Evolutionary conservation across 257 asterid species (phyloP), one percentile per base, ranked within the genome.

Genomic region (Plantago elongata): DNA sequence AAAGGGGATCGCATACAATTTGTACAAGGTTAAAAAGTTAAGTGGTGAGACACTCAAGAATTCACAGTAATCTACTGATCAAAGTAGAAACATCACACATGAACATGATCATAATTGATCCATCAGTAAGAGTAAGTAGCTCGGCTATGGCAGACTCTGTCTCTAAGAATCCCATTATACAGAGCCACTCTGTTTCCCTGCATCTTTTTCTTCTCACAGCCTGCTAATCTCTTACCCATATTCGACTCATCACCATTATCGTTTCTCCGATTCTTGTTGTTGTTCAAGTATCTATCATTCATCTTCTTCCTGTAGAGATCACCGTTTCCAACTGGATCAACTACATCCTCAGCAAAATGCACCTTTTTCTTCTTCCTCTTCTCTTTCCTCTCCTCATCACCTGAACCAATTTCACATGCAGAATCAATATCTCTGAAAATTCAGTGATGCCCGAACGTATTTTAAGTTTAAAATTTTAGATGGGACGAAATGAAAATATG

Each of bases 271-370:
- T 40, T 3, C 42, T 11, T 15, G 16, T 58, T 58, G 16, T 42
- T 58, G 5, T 52, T 42, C 10, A 48, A 34, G 9, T 48, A 84
- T 66, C 64, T 56, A 73, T 27, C 9, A 2, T 22, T 22, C 27
- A 22, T 22, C 63, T 14, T 38, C 15, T 72, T 89, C 61, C 97
- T 80, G 68, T 89, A 86, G 43, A 77, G 87, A 49, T 84, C 91
- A 59, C 83, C 76, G 67, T 89, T 86, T 22, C 95, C 97, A 68
- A 13, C 73, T 13, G 97, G 90, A 81, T 86, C 97, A 82, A 86
- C 95, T 76, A 89, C 94, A 64, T 84, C 91, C 68, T 78, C 87
- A 52, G 95, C 97, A 73, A 89, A 86, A 45, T 82, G 90, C 80
- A 89, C 97, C 63, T 58, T 86, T 70, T 86, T 88, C 81, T 81